A percentile compares a stretch with the other conserved stretches of the same genome.
These are phyloP conservation scores for Gracilaria vermiculophylla DNA, from an alignment of 23 red algal species.

Conservation along the genomic window DNA sequence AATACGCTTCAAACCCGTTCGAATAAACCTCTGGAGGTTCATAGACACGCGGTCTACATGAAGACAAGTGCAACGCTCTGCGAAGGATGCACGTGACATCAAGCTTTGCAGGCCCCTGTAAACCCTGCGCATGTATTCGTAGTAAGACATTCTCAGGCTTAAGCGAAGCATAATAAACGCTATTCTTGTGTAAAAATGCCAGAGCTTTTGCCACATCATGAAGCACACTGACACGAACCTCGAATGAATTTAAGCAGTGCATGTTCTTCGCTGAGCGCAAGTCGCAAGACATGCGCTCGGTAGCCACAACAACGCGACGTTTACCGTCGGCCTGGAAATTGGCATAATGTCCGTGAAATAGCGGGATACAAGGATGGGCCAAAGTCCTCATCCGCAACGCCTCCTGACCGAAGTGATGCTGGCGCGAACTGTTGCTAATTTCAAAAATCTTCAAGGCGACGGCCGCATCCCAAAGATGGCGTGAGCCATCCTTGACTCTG, in stretches of 20 bases:
- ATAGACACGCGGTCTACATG: not conserved
- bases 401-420: conserved; percentile 14
- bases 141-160: conserved; percentile 53
- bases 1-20: conserved; percentile 2
- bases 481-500: not conserved
- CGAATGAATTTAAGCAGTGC: not conserved
- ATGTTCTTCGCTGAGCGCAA: conserved; percentile 4
- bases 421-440: not conserved
- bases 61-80: conserved; percentile 1
- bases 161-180: conserved; percentile 11
- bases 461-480: not conserved
- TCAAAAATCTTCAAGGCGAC: not conserved
- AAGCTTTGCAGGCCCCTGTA: conserved; percentile 44
- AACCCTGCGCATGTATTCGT: not conserved
- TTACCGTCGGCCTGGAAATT: not conserved
- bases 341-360: not conserved
- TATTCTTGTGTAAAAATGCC: conserved; percentile 24
- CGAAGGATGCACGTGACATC: conserved; percentile 28
- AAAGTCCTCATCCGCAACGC: not conserved
- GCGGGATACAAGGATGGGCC: conserved; percentile 3
- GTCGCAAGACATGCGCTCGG: conserved; percentile 37
- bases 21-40: conserved; percentile 32
- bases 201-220: conserved; percentile 23
- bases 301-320: not conserved
- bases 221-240: conserved; percentile 21